Conservation (phyloP, 371 early-diverging fungal genomes). For the Syncephalastrum racemosum region DNA sequence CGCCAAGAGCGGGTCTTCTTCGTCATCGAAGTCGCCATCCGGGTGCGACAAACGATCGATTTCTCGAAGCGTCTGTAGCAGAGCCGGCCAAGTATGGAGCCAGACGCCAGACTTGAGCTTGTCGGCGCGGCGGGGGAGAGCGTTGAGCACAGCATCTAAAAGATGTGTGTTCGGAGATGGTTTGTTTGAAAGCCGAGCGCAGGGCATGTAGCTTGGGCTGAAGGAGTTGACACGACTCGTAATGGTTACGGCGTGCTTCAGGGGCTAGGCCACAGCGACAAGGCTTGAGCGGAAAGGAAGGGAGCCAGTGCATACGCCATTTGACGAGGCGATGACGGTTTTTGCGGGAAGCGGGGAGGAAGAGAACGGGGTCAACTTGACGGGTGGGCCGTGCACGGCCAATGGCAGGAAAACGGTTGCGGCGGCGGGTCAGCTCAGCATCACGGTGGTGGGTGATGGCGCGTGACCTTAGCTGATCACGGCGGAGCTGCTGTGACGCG, state of each 20-base stretch:
- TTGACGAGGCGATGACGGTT: conserved; percentile 9
- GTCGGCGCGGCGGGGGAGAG: conserved; percentile 1
- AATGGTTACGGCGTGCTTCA: conserved; percentile 3
- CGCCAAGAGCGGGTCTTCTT: background rate
- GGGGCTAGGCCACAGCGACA: background rate
- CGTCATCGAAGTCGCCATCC: conserved; percentile 3
- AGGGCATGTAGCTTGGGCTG: background rate
- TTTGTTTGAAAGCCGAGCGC: background rate
- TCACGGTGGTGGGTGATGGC: no score
- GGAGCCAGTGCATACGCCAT: conserved; percentile 7
- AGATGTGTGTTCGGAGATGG: background rate
- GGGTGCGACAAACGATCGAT: conserved; percentile 4
- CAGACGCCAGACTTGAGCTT: conserved; percentile 1
- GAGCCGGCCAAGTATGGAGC: conserved; percentile 7
- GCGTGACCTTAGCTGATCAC: no score
- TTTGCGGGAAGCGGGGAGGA: background rate
- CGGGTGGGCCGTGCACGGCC: background rate
- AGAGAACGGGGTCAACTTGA: conserved; percentile 1
- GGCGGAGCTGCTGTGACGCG: no score
- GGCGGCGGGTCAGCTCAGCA: no score
- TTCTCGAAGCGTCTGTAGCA: conserved; percentile 6
- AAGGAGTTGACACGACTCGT: conserved; percentile 1
- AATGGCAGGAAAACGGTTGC: background rate
- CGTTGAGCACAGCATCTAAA: conserved; percentile 1
- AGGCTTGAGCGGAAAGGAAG: background rate